phyloP scores from a whole-genome alignment of 306 rosid species.

The Rosa lucieae region DNA sequence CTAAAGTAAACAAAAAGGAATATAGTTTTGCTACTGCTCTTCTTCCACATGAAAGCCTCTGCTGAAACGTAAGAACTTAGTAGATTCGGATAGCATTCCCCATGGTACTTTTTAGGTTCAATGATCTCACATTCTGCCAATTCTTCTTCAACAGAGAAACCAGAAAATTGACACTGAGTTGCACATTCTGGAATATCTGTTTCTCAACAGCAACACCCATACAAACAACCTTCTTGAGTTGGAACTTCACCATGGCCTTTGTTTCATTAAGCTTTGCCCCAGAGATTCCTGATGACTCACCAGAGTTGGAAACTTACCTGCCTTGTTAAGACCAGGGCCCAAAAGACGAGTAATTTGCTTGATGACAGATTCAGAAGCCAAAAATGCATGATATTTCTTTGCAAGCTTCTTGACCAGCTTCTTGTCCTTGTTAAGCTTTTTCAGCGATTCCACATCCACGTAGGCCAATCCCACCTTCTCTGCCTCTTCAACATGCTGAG shows the following conservation, averaged over 20 bases:
- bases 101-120: too few species aligned
- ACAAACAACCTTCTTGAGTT: conserved; percentile 79
- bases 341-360: conserved; percentile 76
- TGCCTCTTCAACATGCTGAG: conserved; percentile 84
- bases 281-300: conserved; percentile 74
- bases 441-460: conserved; percentile 70
- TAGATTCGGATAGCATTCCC: conserved; percentile 28
- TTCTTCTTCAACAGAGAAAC: conserved; percentile 77
- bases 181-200: conserved; percentile 74
- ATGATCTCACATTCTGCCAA: conserved; percentile 70
- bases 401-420: conserved; percentile 69
- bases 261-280: conserved; percentile 68
- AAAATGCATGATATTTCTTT: conserved; percentile 66
- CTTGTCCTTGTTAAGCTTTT: conserved; percentile 75
- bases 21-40: not conserved
- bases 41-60: not conserved
- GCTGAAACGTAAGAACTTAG: conserved; percentile 9
- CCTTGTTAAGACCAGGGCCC: conserved; percentile 82
- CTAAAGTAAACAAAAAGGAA: conserved; percentile 9
- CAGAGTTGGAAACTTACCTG: conserved; percentile 76
- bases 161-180: conserved; percentile 68
- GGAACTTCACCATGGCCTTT: conserved; percentile 74
- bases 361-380: conserved; percentile 78
- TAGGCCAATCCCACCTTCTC: conserved; percentile 65
- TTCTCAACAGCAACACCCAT: conserved; percentile 88